Percentiles rank a stretch among this genome's conserved stretches.
These are phyloP conservation scores for Dacryopinax primogenitus DNA, from an alignment of 768 basidiomycete genomes.

Conservation along the genomic window DNA sequence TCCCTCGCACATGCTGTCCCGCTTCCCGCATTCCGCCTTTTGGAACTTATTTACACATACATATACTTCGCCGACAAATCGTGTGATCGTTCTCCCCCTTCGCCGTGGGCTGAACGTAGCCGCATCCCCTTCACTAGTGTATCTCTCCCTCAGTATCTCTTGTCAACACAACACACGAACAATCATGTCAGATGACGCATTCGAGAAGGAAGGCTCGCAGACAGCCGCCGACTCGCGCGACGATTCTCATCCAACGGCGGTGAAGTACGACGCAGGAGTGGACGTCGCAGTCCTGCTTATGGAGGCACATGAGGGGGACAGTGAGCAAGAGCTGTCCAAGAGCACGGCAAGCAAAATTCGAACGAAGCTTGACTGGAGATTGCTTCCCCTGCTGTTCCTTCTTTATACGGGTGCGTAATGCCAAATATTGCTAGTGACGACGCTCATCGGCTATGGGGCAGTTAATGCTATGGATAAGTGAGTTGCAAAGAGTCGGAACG, in stretches of 20 bases:
- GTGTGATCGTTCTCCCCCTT: no score
- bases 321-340: neutral
- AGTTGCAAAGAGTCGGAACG: neutral
- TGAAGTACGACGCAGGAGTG: neutral
- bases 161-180: neutral
- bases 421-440: no score
- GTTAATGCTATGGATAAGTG: neutral
- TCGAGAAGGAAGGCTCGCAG: neutral
- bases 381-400: slow-evolving; percentile 16
- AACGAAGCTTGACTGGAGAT: slow-evolving; percentile 11
- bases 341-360: neutral
- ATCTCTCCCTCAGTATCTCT: neutral
- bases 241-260: neutral
- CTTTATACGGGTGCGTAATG: slow-evolving; percentile 17
- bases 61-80: no score
- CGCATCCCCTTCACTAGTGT: no score
- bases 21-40: no score
- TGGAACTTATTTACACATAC: no score
- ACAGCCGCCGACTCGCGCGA: neutral
- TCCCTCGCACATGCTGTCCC: no score
- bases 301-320: neutral
- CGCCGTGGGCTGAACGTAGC: no score
- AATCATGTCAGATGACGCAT: neutral
- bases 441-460: neutral
- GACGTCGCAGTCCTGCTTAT: neutral